These are phyloP conservation scores for Arthromyces matolae DNA, from an alignment of 768 basidiomycete genomes.

Conservation along the genomic window DNA sequence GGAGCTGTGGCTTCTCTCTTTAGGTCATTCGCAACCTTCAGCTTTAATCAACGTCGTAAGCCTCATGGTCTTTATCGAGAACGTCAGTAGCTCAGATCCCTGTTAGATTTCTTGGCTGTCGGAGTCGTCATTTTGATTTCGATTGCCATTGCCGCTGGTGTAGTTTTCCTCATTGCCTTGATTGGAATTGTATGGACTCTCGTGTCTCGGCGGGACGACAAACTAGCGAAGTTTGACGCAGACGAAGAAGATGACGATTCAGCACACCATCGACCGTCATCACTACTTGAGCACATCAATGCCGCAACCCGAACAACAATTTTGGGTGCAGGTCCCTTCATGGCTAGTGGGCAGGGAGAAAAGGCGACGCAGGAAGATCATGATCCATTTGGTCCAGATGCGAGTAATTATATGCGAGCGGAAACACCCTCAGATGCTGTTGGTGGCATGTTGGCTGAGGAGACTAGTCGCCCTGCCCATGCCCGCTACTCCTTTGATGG, in stretches of 20 bases:
- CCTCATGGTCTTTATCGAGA: slow-evolving; percentile 13
- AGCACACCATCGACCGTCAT: slow-evolving; percentile 77
- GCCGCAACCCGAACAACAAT: slow-evolving; percentile 85
- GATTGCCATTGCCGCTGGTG: slow-evolving; percentile 93
- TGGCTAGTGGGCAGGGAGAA: slow-evolving; percentile 46
- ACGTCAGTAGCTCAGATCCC: slow-evolving; percentile 12
- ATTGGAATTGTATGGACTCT: slow-evolving; percentile 87
- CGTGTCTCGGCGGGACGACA: slow-evolving; percentile 79
- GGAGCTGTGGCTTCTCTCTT: slow-evolving; percentile 79
- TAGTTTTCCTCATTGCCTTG: slow-evolving; percentile 83
- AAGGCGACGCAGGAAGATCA: slow-evolving; percentile 33
- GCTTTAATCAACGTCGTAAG: slow-evolving; percentile 69
- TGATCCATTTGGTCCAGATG: slow-evolving; percentile 72
- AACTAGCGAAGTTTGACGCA: slow-evolving; percentile 57
- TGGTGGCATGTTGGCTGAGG: slow-evolving; percentile 60
- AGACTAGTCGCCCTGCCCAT: slow-evolving; percentile 69
- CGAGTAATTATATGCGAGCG: slow-evolving; percentile 72
- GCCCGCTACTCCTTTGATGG: slow-evolving; percentile 84
- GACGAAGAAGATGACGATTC: slow-evolving; percentile 78
- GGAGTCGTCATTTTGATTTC: slow-evolving; percentile 96
- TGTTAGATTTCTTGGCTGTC: slow-evolving; percentile 77
- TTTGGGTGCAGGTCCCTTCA: slow-evolving; percentile 49
- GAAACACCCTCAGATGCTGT: slow-evolving; percentile 78
- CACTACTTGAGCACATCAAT: slow-evolving; percentile 86
- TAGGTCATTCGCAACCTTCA: slow-evolving; percentile 75